Percentiles rank a stretch among this genome's conserved stretches.
phyloP scores from a whole-genome alignment of 75 land plant species.

The Adiantum capillusveneris region DNA sequence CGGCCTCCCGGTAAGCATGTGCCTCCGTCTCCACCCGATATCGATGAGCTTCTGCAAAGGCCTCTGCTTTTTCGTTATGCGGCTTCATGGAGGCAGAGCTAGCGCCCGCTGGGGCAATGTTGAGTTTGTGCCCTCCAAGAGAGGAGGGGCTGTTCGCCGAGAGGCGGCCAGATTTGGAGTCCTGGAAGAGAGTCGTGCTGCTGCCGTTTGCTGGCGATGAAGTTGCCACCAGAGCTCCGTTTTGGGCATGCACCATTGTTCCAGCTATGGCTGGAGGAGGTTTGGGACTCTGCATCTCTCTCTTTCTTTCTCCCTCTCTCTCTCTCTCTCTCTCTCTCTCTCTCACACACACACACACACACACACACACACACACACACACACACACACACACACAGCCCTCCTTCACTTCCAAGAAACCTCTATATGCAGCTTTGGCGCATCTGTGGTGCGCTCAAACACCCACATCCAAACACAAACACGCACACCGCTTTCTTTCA shows the following conservation, averaged over 20 bases:
- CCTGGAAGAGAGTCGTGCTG: background rate
- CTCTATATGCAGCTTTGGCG: no score
- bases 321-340: no score
- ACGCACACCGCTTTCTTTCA: no score
- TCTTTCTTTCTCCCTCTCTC: no score
- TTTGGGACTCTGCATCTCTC: no score
- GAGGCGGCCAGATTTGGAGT: slow-evolving; percentile 1
- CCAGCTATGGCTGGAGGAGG: no score
- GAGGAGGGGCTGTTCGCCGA: background rate
- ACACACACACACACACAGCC: no score
- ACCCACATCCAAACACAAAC: no score
- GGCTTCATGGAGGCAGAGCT: background rate
- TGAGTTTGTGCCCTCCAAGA: background rate
- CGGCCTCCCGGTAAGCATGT: slow-evolving; percentile 27
- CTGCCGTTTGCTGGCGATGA: background rate
- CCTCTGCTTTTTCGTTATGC: slow-evolving; percentile 27
- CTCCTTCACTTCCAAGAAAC: no score
- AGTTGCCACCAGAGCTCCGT: slow-evolving; percentile 1
- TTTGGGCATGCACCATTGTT: background rate
- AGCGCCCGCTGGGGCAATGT: background rate
- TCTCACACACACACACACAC: no score
- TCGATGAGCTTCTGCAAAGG: slow-evolving; percentile 29
- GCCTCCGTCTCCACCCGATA: slow-evolving; percentile 33
- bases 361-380: no score
- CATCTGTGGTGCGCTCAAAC: no score